A percentile compares a stretch with the other conserved stretches of the same genome.
These are phyloP conservation scores for Lipomyces anomalus DNA, from an alignment of 805 yeast genomes.

Conservation along the genomic window DNA sequence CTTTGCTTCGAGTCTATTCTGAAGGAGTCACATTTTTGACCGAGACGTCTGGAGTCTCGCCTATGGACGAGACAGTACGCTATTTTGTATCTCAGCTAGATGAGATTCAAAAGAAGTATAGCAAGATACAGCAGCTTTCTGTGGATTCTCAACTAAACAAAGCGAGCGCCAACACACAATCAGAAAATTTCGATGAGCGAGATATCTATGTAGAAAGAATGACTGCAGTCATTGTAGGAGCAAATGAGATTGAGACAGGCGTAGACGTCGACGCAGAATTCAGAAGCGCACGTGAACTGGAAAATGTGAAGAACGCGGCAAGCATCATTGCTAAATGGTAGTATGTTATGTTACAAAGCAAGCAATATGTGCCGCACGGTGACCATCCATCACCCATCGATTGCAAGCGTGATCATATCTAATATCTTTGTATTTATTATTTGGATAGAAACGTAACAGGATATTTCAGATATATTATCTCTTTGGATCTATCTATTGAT, in stretches of 20 bases:
- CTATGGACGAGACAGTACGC: constrained; percentile 21
- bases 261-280: constrained; percentile 4
- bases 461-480: no score
- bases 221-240: constrained; percentile 21
- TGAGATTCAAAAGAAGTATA: constrained; percentile 9
- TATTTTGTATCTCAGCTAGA: constrained; percentile 16
- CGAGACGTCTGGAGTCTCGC: constrained; percentile 19
- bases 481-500: no score
- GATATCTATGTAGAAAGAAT: constrained; percentile 21
- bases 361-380: no score
- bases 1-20: constrained; percentile 9
- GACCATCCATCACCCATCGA: no score
- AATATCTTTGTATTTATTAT: no score
- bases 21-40: constrained; percentile 14
- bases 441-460: no score
- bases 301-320: constrained; percentile 1
- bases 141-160: neutral
- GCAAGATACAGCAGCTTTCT: neutral
- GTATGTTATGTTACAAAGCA: no score
- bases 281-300: constrained; percentile 1
- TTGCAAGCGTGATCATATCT: no score
- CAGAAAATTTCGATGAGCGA: constrained; percentile 8
- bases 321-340: constrained; percentile 1
- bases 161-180: constrained; percentile 5
- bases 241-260: constrained; percentile 1